A percentile compares a stretch with the other conserved stretches of the same genome.
phyloP scores from a whole-genome alignment of 805 yeast species.

The Candida nitratophila region DNA sequence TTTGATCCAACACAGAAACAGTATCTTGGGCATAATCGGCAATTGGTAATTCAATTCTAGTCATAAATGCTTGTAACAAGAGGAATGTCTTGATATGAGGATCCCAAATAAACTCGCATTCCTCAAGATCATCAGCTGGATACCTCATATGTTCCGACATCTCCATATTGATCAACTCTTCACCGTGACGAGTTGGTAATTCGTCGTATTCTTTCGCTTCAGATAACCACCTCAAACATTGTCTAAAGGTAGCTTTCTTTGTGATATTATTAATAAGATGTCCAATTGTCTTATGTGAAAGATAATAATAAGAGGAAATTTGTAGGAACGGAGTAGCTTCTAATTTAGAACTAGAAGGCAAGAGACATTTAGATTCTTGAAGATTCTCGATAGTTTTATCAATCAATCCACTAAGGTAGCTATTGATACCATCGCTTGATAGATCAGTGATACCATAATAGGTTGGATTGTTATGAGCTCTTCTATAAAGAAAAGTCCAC shows the following conservation, averaged over 20 bases:
- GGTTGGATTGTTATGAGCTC: slow-evolving; percentile 73
- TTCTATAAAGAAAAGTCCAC: slow-evolving; percentile 68
- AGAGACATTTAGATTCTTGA: slow-evolving; percentile 65
- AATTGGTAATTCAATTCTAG: slow-evolving; percentile 74
- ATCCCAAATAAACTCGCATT: slow-evolving; percentile 70
- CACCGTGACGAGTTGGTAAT: slow-evolving; percentile 86
- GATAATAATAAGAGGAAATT: slow-evolving; percentile 85
- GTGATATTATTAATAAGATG: slow-evolving; percentile 49
- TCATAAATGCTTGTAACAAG: slow-evolving; percentile 66
- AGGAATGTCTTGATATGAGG: slow-evolving; percentile 78
- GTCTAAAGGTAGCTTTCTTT: slow-evolving; percentile 42
- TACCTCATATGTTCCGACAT: slow-evolving; percentile 70
- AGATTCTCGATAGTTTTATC: slow-evolving; percentile 64
- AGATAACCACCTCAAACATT: slow-evolving; percentile 54
- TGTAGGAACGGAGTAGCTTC: slow-evolving; percentile 74
- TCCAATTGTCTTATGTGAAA: slow-evolving; percentile 85
- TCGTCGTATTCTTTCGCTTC: slow-evolving; percentile 76
- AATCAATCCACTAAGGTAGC: slow-evolving; percentile 55
- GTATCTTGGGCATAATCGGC: slow-evolving; percentile 95
- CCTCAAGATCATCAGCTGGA: slow-evolving; percentile 46
- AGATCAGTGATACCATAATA: slow-evolving; percentile 67
- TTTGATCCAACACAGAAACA: slow-evolving; percentile 86
- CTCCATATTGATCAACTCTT: slow-evolving; percentile 79
- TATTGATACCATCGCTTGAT: slow-evolving; percentile 46
- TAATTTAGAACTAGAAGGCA: slow-evolving; percentile 40